These are phyloP conservation scores for Coccomyxa sp. DNA, from an alignment of 139 green algal species.

Conservation along the genomic window DNA sequence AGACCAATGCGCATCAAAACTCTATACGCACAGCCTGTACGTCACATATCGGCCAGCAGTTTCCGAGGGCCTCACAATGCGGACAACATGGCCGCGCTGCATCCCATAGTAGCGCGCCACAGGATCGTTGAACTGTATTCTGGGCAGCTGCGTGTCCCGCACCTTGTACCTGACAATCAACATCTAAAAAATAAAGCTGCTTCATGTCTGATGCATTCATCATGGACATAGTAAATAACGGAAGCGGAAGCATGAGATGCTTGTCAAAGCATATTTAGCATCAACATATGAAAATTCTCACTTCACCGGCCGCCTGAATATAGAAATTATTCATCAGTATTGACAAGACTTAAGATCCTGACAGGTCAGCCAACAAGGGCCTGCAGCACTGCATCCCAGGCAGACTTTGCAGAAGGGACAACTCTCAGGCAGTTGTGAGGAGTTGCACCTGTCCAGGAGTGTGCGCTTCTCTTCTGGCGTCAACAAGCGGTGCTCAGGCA, in stretches of 20 bases:
- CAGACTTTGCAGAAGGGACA: too few species aligned
- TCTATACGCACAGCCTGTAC: conserved; percentile 77
- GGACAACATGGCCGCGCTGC: conserved; percentile 80
- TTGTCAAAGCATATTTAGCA: not conserved
- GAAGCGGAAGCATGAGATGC: not conserved
- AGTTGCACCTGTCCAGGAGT: conserved; percentile 75
- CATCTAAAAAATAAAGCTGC: not conserved
- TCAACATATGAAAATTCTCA: too few species aligned
- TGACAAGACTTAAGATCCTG: too few species aligned
- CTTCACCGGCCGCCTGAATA: too few species aligned
- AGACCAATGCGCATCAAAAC: not conserved
- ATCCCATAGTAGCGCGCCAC: conserved; percentile 95
- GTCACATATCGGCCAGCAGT: conserved; percentile 96
- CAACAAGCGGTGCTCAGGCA: conserved; percentile 86
- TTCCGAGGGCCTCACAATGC: conserved; percentile 88
- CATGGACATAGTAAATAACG: not conserved
- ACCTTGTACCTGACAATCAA: conserved; percentile 53
- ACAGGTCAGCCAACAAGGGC: too few species aligned
- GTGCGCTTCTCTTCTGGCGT: conserved; percentile 81
- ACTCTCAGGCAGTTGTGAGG: too few species aligned
- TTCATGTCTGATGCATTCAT: not conserved
- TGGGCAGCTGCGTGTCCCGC: conserved; percentile 93
- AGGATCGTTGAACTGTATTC: conserved; percentile 86
- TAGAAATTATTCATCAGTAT: too few species aligned
- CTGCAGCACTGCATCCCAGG: too few species aligned